Conservation (phyloP, 768 basidiomycete genomes). For the Clathrus columnatus region DNA sequence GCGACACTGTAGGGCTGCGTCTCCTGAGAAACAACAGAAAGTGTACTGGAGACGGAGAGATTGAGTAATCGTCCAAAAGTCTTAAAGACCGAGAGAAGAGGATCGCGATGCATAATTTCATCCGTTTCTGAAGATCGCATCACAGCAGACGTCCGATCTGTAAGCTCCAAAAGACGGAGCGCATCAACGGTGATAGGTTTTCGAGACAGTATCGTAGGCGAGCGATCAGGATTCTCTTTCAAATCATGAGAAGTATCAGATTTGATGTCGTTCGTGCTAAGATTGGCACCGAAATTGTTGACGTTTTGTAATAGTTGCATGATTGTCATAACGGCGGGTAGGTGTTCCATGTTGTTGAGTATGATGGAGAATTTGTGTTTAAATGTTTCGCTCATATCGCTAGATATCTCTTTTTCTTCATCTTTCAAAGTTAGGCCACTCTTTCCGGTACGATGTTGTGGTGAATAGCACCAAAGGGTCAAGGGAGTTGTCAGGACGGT, state of each 20-base stretch:
- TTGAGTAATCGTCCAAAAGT: slow-evolving; percentile 70
- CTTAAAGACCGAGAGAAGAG: slow-evolving; percentile 62
- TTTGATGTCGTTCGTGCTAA: not conserved
- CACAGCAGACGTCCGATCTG: slow-evolving; percentile 79
- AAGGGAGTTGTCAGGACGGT: slow-evolving; percentile 84
- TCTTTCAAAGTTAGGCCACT: slow-evolving; percentile 16
- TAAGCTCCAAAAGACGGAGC: slow-evolving; percentile 83
- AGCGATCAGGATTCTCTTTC: not conserved
- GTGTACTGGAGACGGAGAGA: slow-evolving; percentile 54
- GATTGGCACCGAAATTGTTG: slow-evolving; percentile 23
- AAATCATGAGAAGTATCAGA: slow-evolving; percentile 4
- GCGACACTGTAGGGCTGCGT: slow-evolving; percentile 63
- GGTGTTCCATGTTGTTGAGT: slow-evolving; percentile 73
- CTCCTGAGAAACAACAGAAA: slow-evolving; percentile 69
- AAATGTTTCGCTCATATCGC: slow-evolving; percentile 26
- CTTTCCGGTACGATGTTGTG: slow-evolving; percentile 39
- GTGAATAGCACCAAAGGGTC: slow-evolving; percentile 69
- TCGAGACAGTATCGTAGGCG: not conserved
- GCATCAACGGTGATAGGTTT: slow-evolving; percentile 49
- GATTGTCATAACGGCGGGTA: slow-evolving; percentile 76
- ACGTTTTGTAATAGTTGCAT: slow-evolving; percentile 54
- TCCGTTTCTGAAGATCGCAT: slow-evolving; percentile 75
- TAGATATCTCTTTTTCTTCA: slow-evolving; percentile 3
- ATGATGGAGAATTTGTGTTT: slow-evolving; percentile 63
- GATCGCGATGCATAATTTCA: slow-evolving; percentile 57